Percentiles rank a stretch among this genome's conserved stretches.
Evolutionary conservation across 1,284 basidiomycete species (phyloP).

Genomic region (Trametes sp.): DNA sequence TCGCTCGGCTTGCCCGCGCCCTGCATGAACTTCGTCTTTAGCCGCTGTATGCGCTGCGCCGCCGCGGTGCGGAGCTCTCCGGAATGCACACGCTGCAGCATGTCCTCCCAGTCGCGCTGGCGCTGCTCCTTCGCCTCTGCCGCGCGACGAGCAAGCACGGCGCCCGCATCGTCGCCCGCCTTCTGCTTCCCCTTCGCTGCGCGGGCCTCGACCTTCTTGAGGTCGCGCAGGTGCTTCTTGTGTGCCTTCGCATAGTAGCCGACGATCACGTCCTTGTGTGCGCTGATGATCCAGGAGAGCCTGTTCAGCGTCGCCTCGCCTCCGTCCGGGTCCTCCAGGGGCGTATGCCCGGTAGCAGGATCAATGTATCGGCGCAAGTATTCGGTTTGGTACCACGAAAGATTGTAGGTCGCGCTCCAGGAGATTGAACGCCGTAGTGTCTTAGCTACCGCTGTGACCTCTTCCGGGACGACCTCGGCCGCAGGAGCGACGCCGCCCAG

Average conservation of each 20-base stretch:
- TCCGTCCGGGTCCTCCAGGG: constrained; percentile 56
- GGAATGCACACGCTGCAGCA: constrained; percentile 63
- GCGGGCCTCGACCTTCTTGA: constrained; percentile 48
- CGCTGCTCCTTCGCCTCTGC: constrained; percentile 62
- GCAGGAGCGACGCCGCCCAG: constrained; percentile 26
- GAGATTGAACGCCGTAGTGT: constrained; percentile 60
- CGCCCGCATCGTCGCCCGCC: constrained; percentile 57
- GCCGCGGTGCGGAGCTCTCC: constrained; percentile 55
- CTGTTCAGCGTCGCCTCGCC: constrained; percentile 49
- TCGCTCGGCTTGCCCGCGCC: constrained; percentile 54
- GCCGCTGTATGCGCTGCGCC: constrained; percentile 57
- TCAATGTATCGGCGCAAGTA: constrained; percentile 64
- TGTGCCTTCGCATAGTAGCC: constrained; percentile 53
- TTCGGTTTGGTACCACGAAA: constrained; percentile 73
- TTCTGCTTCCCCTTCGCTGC: constrained; percentile 46
- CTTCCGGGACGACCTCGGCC: constrained; percentile 18
- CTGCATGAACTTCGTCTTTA: constrained; percentile 64
- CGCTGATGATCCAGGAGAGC: constrained; percentile 61
- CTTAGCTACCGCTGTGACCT: constrained; percentile 42
- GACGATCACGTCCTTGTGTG: constrained; percentile 58
- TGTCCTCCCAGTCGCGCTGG: constrained; percentile 68
- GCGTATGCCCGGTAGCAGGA: constrained; percentile 51
- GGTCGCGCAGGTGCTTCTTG: constrained; percentile 49
- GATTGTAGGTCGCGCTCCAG: constrained; percentile 65
- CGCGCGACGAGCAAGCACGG: constrained; percentile 61